Conservation (phyloP, 2,329 filamentous ascomycete genomes). For the Eutypella sp. region DNA sequence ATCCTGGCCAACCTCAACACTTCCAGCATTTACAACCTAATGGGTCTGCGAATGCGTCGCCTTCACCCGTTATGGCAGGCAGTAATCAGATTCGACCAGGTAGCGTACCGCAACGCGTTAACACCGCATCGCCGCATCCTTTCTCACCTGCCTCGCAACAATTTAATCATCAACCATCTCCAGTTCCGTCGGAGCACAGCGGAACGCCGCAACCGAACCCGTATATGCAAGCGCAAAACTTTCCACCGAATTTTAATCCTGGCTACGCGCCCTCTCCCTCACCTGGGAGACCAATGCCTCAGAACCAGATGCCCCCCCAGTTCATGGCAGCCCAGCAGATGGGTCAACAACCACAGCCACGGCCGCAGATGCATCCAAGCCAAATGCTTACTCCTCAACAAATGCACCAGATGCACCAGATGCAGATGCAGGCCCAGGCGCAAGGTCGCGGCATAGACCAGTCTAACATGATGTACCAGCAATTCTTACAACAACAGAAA, state of each 20-base stretch:
- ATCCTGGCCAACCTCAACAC: slow-evolving; percentile 59
- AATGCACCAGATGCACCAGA: slow-evolving; percentile 42
- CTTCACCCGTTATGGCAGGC: slow-evolving; percentile 80
- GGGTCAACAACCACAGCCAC: slow-evolving; percentile 36
- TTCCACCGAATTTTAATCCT: slow-evolving; percentile 54
- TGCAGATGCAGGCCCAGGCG: slow-evolving; percentile 33
- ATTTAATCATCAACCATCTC: slow-evolving; percentile 68
- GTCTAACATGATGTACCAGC: slow-evolving; percentile 72
- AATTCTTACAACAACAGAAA: slow-evolving; percentile 78
- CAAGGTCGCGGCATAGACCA: slow-evolving; percentile 59
- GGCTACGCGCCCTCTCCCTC: slow-evolving; percentile 54
- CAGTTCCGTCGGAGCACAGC: slow-evolving; percentile 68
- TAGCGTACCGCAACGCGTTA: slow-evolving; percentile 72
- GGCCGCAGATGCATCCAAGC: slow-evolving; percentile 29
- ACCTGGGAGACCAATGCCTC: slow-evolving; percentile 50
- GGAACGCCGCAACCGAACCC: slow-evolving; percentile 69
- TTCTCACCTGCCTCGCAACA: slow-evolving; percentile 75
- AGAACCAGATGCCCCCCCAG: slow-evolving; percentile 29
- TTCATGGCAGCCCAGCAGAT: slow-evolving; percentile 25
- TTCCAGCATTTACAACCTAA: slow-evolving; percentile 82
- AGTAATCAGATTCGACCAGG: slow-evolving; percentile 71
- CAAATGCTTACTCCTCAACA: slow-evolving; percentile 35
- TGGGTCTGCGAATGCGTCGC: slow-evolving; percentile 77
- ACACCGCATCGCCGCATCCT: slow-evolving; percentile 87
- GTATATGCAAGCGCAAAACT: slow-evolving; percentile 58